phyloP scores from a whole-genome alignment of 345 rosid genomes.

The Barbarea vulgaris region DNA sequence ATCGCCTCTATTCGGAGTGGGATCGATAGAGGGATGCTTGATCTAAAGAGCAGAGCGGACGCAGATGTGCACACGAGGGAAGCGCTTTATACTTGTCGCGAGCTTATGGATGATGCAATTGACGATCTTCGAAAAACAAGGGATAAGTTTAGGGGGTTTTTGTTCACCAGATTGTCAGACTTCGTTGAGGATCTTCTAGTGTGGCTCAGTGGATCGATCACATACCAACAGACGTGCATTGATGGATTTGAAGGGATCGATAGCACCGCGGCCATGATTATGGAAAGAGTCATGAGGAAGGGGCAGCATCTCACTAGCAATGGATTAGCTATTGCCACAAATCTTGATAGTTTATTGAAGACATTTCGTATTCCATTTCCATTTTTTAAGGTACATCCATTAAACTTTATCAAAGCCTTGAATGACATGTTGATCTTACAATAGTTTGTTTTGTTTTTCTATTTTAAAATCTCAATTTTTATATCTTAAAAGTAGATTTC shows the following conservation, averaged over 20 bases:
- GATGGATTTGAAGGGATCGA: constrained; percentile 71
- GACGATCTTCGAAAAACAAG: constrained; percentile 59
- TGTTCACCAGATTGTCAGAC: constrained; percentile 42
- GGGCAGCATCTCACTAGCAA: constrained; percentile 66
- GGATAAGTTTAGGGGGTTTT: constrained; percentile 42
- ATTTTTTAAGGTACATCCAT: constrained; percentile 33
- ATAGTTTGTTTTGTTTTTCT: too few species aligned
- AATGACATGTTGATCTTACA: too few species aligned
- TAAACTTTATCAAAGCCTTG: background rate
- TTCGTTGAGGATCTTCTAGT: constrained; percentile 54
- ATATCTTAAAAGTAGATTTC: too few species aligned
- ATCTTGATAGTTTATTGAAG: constrained; percentile 44
- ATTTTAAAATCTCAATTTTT: too few species aligned
- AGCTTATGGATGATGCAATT: constrained; percentile 57
- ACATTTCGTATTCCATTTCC: constrained; percentile 37
- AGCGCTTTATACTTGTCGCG: constrained; percentile 59
- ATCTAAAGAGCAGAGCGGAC: constrained; percentile 46
- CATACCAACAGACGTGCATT: constrained; percentile 74
- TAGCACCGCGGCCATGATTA: constrained; percentile 42
- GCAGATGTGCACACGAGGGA: constrained; percentile 58
- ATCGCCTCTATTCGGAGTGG: constrained; percentile 47
- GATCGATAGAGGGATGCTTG: constrained; percentile 40
- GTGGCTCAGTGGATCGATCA: constrained; percentile 79
- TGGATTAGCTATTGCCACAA: constrained; percentile 65
- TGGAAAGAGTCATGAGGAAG: constrained; percentile 47